Base-by-base conservation (phyloP, 2,329 filamentous ascomycete genomes). In the Thelonectria discophora region DNA sequence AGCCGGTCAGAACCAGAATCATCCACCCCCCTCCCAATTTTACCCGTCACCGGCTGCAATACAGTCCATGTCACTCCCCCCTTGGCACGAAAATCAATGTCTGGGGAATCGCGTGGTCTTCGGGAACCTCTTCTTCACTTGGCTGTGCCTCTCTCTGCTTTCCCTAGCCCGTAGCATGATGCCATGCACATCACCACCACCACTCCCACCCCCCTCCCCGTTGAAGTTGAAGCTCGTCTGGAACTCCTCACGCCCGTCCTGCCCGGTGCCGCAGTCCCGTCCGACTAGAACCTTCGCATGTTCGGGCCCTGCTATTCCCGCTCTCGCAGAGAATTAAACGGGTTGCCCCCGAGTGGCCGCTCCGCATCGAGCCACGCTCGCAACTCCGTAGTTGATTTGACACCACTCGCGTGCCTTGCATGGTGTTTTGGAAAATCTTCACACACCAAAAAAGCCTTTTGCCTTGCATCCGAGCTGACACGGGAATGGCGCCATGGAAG, bases 401-500 rank as follows among this genome's bases (percentile, higher is more conserved):
- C 34, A 13, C 12, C 27, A 21, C 6, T 34, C 12, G 47, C 53
- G 60, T 62, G 45, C 50, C 54, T 61, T 65, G 58, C 57, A 69
- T 68, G 40, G n/a, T 43, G 42, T 56, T 46, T 42, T 56, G n/a
- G 34, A 20, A 54, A 58, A 47, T 54, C 54, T 61, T 49, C 39
- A 54, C 43, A 37, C 52, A 5, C 56, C 58, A n/a, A n/a, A n/a
- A n/a, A n/a, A n/a, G n/a, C n/a, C n/a, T n/a, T n/a, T n/a, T n/a
- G 56, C 58, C 57, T 57, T 60, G 48, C 46, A 60, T 58, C 45
- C 34, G 55, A 42, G 55, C 59, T 64, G 63, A 59, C 55, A 64
- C 55, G 21, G 58, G 43, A 32, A 62, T 63, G 50, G 62, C 46
- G 62, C 60, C 49, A 65, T 59, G 43, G 40, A 30, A 21, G 15